Evolutionary conservation across 1,284 basidiomycete species (phyloP), one percentile per base, ranked within the genome.

Genomic region (Sanghuangporus sanghuang): DNA sequence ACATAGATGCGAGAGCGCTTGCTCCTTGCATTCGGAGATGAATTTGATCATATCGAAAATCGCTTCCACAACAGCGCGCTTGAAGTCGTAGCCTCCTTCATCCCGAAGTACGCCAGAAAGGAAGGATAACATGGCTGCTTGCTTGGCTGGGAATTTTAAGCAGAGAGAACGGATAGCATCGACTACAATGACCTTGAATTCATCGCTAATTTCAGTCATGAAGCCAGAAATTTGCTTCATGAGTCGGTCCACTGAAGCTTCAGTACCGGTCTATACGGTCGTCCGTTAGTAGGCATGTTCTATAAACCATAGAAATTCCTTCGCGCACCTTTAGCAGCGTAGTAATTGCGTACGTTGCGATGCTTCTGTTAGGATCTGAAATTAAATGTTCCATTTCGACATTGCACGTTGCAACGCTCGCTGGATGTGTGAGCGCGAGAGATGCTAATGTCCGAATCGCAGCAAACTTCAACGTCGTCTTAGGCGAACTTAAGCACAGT

Each of bases 11-110:
- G 95, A 95, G 50, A 99, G 85, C 1, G 97, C 97, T 77, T 90
- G 91, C 74, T 98, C 97, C 77, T 98, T 97, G 79, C 90, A 93
- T 65, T 98, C 96, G 54, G 81, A 79, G 72, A 99, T 98, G 78
- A 89, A 98, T 75, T 96, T 97, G 84, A 99, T 94, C 97, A 99
- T 99, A 77, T 99, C 96, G 75, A 99, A 99, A 74, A 99, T 99
- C 53, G 97, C 96, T 76, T 99, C 97, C 46, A 99, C 96, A 52
- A 99, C 95, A 2, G 96, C 95, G 56, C 96, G 92, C 80, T 99
- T 99, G 84, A 98, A 99, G 73, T 99, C 97, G 77, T 98, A 99
- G 21, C 97, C 97, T 63, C 97, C 97, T 77, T 99, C 97, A 72
- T 98, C 96, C 52, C 95, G 87, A 50, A 98, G 84, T 23, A 97